These are phyloP conservation scores for Citrus australasica DNA, from an alignment of 345 rosid species.

Conservation along the genomic window DNA sequence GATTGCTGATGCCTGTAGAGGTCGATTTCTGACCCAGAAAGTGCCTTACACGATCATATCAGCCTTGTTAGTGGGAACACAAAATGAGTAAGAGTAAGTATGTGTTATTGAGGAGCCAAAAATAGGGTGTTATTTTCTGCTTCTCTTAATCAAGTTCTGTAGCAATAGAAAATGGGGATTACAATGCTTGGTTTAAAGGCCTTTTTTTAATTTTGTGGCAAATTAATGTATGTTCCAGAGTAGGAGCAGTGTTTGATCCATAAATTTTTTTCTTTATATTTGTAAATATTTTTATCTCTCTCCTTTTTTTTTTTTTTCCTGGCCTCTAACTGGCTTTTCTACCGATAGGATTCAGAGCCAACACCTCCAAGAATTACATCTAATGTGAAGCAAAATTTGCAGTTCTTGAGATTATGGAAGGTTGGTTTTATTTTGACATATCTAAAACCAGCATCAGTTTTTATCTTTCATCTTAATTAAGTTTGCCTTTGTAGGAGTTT, in stretches of 20 bases:
- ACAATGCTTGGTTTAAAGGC: neutral
- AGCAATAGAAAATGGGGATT: neutral
- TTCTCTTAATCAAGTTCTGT: neutral
- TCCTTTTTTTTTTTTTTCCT: neutral
- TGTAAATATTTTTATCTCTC: neutral
- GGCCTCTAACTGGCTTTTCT: slow-evolving; percentile 16
- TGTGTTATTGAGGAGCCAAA: neutral
- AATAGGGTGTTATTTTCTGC: neutral
- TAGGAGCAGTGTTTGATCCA: neutral
- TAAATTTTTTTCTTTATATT: neutral
- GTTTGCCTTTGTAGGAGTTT: slow-evolving; percentile 43
- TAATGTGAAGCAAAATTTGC: slow-evolving; percentile 86
- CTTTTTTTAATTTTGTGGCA: neutral
- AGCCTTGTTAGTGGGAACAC: neutral
- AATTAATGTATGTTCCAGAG: neutral
- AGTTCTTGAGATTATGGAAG: slow-evolving; percentile 80
- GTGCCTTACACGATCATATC: neutral
- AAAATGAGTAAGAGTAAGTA: neutral
- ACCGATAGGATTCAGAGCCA: slow-evolving; percentile 53
- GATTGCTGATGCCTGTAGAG: neutral
- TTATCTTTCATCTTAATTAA: slow-evolving; percentile 6
- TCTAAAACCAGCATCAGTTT: neutral
- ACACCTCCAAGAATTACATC: slow-evolving; percentile 84
- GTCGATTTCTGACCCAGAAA: neutral
- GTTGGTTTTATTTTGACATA: slow-evolving; percentile 20